Conservation (phyloP, 2,329 filamentous ascomycete genomes). For the Thelonectria rubi region DNA sequence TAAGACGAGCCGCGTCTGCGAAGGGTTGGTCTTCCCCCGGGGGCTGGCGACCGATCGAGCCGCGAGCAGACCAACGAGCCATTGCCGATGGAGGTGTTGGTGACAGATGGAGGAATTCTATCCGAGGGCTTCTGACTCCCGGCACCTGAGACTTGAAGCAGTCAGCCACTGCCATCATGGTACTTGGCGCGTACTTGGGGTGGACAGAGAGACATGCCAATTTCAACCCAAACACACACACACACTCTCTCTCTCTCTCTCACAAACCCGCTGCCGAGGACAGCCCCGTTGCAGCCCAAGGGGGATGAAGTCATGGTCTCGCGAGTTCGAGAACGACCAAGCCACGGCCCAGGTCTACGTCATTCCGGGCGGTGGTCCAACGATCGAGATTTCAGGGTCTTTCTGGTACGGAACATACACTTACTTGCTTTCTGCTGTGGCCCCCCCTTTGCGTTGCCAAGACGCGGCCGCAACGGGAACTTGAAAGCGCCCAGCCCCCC, state of each 20-base stretch:
- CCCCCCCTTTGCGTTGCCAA: no score
- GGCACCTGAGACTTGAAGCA: background rate
- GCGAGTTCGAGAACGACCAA: background rate
- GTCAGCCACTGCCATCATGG: background rate
- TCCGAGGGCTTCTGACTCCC: background rate
- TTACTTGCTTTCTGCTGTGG: no score
- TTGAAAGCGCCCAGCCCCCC: conserved; percentile 24
- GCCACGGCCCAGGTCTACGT: conserved; percentile 12
- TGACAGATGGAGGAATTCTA: background rate
- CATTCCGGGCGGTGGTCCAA: conserved; percentile 10
- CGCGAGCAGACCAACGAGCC: background rate
- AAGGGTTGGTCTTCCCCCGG: background rate
- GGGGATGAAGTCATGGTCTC: background rate
- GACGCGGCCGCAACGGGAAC: conserved; percentile 38
- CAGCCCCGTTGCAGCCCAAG: background rate
- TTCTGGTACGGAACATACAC: no score
- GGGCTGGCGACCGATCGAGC: background rate
- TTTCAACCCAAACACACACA: background rate
- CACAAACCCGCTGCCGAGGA: background rate
- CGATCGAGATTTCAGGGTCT: conserved; percentile 20
- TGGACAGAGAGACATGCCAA: background rate
- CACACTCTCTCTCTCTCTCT: no score
- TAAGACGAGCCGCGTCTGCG: background rate
- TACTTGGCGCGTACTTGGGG: background rate
- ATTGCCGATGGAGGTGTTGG: background rate